Evolutionary conservation across 1,139 yeast species (phyloP).

Genomic region (Pichiaceae sp.): DNA sequence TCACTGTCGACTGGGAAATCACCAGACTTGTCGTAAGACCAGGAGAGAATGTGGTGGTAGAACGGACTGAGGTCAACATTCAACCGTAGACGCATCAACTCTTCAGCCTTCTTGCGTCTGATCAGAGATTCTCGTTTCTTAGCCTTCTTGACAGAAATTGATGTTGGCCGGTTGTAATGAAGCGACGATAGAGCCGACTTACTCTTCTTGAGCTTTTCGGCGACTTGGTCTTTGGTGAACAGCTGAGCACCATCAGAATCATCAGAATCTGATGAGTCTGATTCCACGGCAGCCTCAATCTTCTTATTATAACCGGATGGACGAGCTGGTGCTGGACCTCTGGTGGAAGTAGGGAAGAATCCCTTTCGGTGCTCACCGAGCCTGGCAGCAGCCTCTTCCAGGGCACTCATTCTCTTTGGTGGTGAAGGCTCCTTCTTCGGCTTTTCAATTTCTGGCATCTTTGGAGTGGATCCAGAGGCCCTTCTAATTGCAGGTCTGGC

Average conservation of each 20-base stretch:
- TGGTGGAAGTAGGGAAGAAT: constrained; percentile 5
- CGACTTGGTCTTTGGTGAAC: constrained; percentile 23
- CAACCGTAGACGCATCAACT: constrained; percentile 70
- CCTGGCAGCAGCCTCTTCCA: constrained; percentile 27
- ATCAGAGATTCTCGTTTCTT: constrained; percentile 8
- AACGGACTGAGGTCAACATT: constrained; percentile 74
- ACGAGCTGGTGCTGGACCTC: constrained; percentile 58
- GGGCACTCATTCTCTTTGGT: constrained; percentile 19
- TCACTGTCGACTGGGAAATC: constrained; percentile 51
- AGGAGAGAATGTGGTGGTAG: constrained; percentile 58
- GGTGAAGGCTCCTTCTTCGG: constrained; percentile 6
- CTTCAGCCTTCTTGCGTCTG: constrained; percentile 55
- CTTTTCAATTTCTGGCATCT: background rate
- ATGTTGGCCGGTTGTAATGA: constrained; percentile 7
- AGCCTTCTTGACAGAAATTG: constrained; percentile 5
- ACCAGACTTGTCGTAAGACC: constrained; percentile 60
- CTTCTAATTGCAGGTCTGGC: background rate
- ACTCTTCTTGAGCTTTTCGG: constrained; percentile 19
- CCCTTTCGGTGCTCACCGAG: constrained; percentile 26
- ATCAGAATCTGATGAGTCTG: constrained; percentile 14
- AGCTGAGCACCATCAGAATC: constrained; percentile 19
- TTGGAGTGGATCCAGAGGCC: background rate
- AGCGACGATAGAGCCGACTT: constrained; percentile 20
- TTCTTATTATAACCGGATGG: constrained; percentile 70
- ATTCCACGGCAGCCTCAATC: constrained; percentile 1